Percentiles rank a stretch among this genome's conserved stretches.
These are phyloP conservation scores for Penicillium herquei DNA, from an alignment of 495 filamentous ascomycete genomes.

Conservation along the genomic window DNA sequence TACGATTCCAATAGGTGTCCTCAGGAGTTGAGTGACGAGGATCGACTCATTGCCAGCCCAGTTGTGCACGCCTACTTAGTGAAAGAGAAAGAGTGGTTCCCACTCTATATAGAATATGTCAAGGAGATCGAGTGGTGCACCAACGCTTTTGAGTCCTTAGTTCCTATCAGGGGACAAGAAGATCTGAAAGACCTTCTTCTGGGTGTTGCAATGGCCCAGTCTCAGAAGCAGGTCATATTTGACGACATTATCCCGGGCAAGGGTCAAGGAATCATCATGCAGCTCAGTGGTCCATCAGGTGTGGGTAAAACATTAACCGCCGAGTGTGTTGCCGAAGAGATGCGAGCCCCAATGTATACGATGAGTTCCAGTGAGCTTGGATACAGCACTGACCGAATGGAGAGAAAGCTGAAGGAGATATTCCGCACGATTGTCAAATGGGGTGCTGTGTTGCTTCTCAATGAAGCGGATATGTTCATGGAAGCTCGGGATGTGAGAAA, in stretches of 20 bases:
- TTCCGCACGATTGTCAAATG: constrained; percentile 50
- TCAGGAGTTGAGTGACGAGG: constrained; percentile 14
- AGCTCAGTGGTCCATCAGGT: constrained; percentile 42
- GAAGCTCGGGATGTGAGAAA: constrained; percentile 40
- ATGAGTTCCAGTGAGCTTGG: constrained; percentile 57
- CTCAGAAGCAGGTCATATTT: constrained; percentile 23
- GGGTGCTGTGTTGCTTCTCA: constrained; percentile 44
- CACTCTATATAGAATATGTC: constrained; percentile 36
- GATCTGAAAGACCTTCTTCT: constrained; percentile 31
- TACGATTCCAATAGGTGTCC: not conserved
- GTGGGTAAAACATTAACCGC: constrained; percentile 46
- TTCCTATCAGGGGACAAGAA: constrained; percentile 35
- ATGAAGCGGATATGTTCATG: constrained; percentile 50
- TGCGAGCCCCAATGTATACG: constrained; percentile 32
- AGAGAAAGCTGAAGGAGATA: constrained; percentile 48
- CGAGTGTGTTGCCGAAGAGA: constrained; percentile 33
- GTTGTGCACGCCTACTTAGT: constrained; percentile 28
- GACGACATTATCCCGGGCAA: constrained; percentile 34
- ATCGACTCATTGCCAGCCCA: constrained; percentile 16
- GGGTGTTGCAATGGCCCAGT: constrained; percentile 30
- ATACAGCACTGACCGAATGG: constrained; percentile 46
- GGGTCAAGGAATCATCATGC: constrained; percentile 36
- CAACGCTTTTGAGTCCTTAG: constrained; percentile 54
- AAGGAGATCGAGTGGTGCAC: constrained; percentile 51
- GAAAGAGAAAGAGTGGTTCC: constrained; percentile 41